Evolutionary conservation across 306 rosid genomes (phyloP), one percentile per base, ranked within the genome.

Genomic region (Calophaca sinica): DNA sequence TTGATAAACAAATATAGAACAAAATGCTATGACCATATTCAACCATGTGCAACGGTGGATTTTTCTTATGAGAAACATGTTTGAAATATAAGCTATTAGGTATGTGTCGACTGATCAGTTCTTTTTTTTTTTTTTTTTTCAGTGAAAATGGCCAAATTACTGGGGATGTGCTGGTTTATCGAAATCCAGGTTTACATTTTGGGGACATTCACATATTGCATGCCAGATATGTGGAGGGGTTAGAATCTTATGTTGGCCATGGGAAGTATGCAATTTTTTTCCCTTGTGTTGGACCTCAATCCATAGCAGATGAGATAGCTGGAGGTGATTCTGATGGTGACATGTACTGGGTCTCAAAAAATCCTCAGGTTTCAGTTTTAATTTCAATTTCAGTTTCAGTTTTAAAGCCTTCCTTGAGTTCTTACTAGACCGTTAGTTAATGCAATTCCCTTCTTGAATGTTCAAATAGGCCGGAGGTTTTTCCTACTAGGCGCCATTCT

Each of bases 161-260:
- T 0, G 98, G 96, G 36, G 70, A 85, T 71, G 97, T 93, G 9
- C 62, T 93, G 46, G 96, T 93, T 38, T 91, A 93, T 70, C 79
- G 92, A 60, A 83, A 93, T 81, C 98, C 97, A 11, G 96, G 96
- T 41, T 51, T 85, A 68, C 98, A 93, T 82, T 88, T 91, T 38
- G 98, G 98, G 2, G 98, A 91, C 51, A 83, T 93, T 59, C 97
- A 93, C 68, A 68, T 81, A 46, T 54, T 89, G 57, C 80, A 73
- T 45, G 98, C 98, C 6, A 89, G 20, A 10, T 71, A 77, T 55
- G 87, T 91, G 51, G 59, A 79, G 50, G 78, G 71, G 13, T 26
- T 93, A 60, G 81, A 79, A 62, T 76, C 88, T 52, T 54, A 53
- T 36, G 85, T 93, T 36, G 97, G 98, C 28, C 77, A 88, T 62